These are phyloP conservation scores for Aspergillus bridgeri DNA, from an alignment of 495 filamentous ascomycete species.

Conservation along the genomic window DNA sequence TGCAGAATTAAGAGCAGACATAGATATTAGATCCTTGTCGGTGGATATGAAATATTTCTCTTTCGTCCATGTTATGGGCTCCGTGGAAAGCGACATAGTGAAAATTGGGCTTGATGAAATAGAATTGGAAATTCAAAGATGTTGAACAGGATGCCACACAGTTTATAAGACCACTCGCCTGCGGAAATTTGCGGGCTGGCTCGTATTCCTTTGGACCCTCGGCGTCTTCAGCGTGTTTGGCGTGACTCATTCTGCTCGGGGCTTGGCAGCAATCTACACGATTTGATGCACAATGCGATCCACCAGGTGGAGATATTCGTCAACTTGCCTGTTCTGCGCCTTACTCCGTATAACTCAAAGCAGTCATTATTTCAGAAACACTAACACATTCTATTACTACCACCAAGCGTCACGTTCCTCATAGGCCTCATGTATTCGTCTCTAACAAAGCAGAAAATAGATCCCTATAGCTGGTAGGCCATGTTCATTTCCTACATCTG, in stretches of 20 bases:
- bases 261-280: background rate
- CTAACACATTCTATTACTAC: no score
- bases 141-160: no score
- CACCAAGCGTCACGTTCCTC: no score
- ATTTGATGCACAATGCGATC: background rate
- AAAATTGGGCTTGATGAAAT: background rate
- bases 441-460: no score
- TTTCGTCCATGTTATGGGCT: slow-evolving; percentile 17
- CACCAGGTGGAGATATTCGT: background rate
- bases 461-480: no score
- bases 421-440: no score
- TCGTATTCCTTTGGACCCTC: background rate
- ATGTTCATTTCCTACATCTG: no score
- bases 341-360: no score
- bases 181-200: background rate
- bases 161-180: background rate
- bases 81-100: slow-evolving; percentile 12
- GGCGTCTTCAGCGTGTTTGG: no score
- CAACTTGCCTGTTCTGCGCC: background rate
- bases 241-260: background rate
- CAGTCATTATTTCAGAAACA: no score
- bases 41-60: slow-evolving; percentile 48
- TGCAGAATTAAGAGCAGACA: slow-evolving; percentile 46
- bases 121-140: background rate
- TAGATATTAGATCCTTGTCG: slow-evolving; percentile 44